Conservation (phyloP, 1,284 basidiomycete genomes). For the Moniliophthora roreri region DNA sequence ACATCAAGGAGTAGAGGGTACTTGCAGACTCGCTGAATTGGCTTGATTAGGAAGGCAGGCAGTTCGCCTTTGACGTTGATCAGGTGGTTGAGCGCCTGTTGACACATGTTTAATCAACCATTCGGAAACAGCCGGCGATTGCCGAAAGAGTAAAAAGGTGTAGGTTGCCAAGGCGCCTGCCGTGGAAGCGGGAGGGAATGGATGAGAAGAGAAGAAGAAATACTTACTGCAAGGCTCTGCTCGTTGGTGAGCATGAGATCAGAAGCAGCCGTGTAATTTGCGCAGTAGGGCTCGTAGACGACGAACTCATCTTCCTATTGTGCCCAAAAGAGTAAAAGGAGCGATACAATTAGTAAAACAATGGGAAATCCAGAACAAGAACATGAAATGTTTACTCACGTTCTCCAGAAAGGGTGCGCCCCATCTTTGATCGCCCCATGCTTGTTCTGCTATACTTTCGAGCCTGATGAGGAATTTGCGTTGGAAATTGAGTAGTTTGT, state of each 20-base stretch:
- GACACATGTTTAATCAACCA: constrained; percentile 35
- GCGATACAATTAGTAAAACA: constrained; percentile 33
- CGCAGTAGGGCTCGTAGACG: constrained; percentile 97
- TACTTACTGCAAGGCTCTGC: constrained; percentile 77
- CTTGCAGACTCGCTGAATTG: constrained; percentile 89
- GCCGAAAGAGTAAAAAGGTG: constrained; percentile 25
- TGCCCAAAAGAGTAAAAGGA: constrained; percentile 34
- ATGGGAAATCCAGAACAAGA: constrained; percentile 35
- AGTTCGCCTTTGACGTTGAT: constrained; percentile 87
- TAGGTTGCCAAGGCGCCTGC: constrained; percentile 43
- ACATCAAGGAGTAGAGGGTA: constrained; percentile 88
- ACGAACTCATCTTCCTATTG: constrained; percentile 91
- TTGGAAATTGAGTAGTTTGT: constrained; percentile 96
- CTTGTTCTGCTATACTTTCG: constrained; percentile 80
- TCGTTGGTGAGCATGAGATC: constrained; percentile 86
- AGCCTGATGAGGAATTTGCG: constrained; percentile 94
- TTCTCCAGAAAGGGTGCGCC: constrained; percentile 80
- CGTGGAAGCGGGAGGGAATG: constrained; percentile 19
- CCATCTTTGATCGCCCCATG: constrained; percentile 91
- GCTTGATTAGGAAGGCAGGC: constrained; percentile 89
- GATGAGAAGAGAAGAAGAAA: constrained; percentile 15
- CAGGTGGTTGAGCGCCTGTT: constrained; percentile 70
- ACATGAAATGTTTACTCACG: constrained; percentile 50
- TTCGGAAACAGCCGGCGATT: constrained; percentile 22
- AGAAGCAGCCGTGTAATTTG: constrained; percentile 89